Evolutionary conservation across 257 asterid genomes (phyloP).

Genomic region (Nicotiana sylvestris): DNA sequence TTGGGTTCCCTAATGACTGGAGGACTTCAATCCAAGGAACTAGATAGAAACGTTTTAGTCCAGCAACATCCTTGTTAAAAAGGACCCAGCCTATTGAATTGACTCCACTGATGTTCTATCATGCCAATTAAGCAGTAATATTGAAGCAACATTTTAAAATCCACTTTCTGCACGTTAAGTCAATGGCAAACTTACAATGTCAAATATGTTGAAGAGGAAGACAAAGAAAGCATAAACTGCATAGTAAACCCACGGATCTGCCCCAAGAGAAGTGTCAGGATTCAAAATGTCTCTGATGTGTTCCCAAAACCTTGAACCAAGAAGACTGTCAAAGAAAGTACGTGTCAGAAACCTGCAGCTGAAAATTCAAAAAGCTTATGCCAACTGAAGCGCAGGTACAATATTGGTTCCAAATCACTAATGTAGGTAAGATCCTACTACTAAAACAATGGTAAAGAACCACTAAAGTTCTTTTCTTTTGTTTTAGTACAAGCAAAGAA

Average conservation of each 20-base stretch:
- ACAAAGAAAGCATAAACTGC: constrained; percentile 79
- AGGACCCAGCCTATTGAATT: neutral
- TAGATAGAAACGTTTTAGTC: neutral
- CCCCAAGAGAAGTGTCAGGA: constrained; percentile 73
- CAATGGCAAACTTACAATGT: constrained; percentile 68
- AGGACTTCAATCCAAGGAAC: neutral
- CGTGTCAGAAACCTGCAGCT: constrained; percentile 23
- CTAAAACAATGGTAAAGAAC: neutral
- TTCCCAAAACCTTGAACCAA: constrained; percentile 82
- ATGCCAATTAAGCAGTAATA: neutral
- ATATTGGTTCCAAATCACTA: neutral
- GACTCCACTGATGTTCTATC: neutral
- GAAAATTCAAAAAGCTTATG: neutral
- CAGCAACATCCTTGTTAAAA: neutral
- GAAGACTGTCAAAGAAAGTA: constrained; percentile 45
- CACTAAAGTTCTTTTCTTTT: neutral
- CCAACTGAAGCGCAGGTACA: neutral
- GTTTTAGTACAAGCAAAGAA: neutral
- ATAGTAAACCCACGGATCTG: constrained; percentile 95
- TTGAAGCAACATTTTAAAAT: neutral
- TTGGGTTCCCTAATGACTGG: constrained; percentile 2
- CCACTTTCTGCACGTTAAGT: neutral
- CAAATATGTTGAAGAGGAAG: constrained; percentile 87
- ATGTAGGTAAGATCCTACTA: neutral
- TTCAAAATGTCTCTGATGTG: constrained; percentile 61